Evolutionary conservation across 2,329 filamentous ascomycete genomes (phyloP).

Genomic region (Fusarium torreyae): DNA sequence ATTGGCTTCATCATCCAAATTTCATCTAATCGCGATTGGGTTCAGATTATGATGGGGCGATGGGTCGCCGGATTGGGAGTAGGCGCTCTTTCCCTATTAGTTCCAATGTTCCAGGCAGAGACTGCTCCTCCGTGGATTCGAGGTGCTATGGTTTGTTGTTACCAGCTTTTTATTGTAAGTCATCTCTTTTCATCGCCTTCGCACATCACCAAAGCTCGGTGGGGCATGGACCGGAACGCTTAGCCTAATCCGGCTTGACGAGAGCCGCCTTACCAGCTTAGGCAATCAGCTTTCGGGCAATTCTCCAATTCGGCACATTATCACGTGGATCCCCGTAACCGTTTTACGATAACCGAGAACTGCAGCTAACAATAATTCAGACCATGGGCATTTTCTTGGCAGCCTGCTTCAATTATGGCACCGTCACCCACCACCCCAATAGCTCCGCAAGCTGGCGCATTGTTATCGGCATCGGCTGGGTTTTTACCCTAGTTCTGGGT

Average conservation of each 20-base stretch:
- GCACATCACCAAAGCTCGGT: conserved; percentile 49
- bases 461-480: conserved; percentile 68
- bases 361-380: neutral
- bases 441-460: conserved; percentile 73
- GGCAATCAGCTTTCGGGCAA: neutral
- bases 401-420: conserved; percentile 75
- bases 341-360: neutral
- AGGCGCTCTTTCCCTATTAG: conserved; percentile 74
- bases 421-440: conserved; percentile 60
- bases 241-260: too few relatives aligned
- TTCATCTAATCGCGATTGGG: conserved; percentile 69
- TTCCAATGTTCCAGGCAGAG: conserved; percentile 83
- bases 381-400: conserved; percentile 73
- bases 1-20: conserved; percentile 79
- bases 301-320: neutral
- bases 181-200: neutral
- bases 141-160: conserved; percentile 75
- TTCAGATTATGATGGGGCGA: conserved; percentile 76
- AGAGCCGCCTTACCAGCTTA: too few relatives aligned
- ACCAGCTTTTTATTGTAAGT: conserved; percentile 78
- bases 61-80: conserved; percentile 77
- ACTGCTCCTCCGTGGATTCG: conserved; percentile 77
- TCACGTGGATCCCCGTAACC: neutral
- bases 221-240: too few relatives aligned
- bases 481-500: conserved; percentile 65